Evolutionary conservation across 192 early-diverging fungal genomes (phyloP), one percentile per base, ranked within the genome.

Genomic region (Coemansia sp.): DNA sequence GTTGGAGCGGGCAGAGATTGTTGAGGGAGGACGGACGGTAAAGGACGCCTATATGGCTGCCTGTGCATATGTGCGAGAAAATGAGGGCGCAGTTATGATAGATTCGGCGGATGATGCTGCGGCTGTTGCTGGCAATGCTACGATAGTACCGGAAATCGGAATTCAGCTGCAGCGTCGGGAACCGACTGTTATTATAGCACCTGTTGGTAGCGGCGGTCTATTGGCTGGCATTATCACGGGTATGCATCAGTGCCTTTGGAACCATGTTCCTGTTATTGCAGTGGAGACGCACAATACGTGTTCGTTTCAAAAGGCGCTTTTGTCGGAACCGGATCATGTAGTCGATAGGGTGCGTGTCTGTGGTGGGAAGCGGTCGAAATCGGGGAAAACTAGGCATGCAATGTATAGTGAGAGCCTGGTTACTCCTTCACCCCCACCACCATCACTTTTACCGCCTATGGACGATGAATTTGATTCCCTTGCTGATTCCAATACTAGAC

Each of bases 271-370:
- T 24, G 63, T 87, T 4, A 80, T 89, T 66, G 84, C 87, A 2
- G 83, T 84, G 6, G 87, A 89, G 53, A 89, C 87, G 1, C 81
- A 85, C 64, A 83, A 84, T 36, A 83, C 81, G 37, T 85, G 85
- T 59, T 77, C 81, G 8, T 87, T 89, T 43, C 87, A 87, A 50
- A 68, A 78, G 14, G 65, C 85, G 9, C 78, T 85, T 14, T 56
- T 83, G 44, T 77, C 78, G 8, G 47, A 37, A 32, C 37, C 33
- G 19, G 22, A 37, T 11, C 30, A 32, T n/a, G n/a, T n/a, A n/a
- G n/a, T n/a, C n/a, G n/a, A n/a, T n/a, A n/a, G n/a, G n/a, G n/a
- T n/a, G 46, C 25, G 17, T 4, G 17, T 3, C 29, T 23, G 14
- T 17, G n/a, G 29, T 2, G n/a, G 9, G 18, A 64, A 66, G 0